Conservation (phyloP, 768 basidiomycete species). For the Trametes maxima region DNA sequence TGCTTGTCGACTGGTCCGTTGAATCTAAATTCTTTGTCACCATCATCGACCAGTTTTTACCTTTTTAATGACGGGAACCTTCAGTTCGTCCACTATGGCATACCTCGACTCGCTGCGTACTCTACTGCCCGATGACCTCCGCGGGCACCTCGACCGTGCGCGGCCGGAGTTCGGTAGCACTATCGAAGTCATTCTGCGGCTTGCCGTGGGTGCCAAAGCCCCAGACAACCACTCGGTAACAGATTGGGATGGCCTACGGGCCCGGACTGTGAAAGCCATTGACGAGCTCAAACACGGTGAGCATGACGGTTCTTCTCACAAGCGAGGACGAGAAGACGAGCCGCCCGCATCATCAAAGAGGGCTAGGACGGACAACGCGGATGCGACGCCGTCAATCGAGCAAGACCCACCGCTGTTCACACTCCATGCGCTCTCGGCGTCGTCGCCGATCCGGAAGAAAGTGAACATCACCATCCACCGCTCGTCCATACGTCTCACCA, state of each 20-base stretch:
- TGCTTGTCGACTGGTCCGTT: too few relatives aligned
- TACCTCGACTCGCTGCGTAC: slow-evolving; percentile 18
- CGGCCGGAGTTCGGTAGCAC: slow-evolving; percentile 9
- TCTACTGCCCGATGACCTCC: slow-evolving; percentile 14
- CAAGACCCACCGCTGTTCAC: slow-evolving; percentile 55
- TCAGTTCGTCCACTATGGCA: background rate
- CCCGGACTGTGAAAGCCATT: slow-evolving; percentile 10
- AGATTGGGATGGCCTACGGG: slow-evolving; percentile 13
- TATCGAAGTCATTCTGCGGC: slow-evolving; percentile 14
- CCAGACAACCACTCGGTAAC: slow-evolving; percentile 1
- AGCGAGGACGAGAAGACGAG: slow-evolving; percentile 18
- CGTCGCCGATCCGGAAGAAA: slow-evolving; percentile 77
- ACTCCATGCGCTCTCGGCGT: slow-evolving; percentile 65
- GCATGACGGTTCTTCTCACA: slow-evolving; percentile 4
- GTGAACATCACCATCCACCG: slow-evolving; percentile 64
- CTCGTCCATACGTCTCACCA: slow-evolving; percentile 50
- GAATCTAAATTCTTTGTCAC: too few relatives aligned
- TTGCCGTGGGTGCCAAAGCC: slow-evolving; percentile 15
- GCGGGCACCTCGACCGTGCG: slow-evolving; percentile 12
- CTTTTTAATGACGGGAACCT: too few relatives aligned
- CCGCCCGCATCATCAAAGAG: slow-evolving; percentile 6
- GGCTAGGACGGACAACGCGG: slow-evolving; percentile 3
- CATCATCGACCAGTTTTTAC: background rate
- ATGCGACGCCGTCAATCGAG: background rate
- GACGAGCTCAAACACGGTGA: slow-evolving; percentile 20